phyloP scores from a whole-genome alignment of 2,329 filamentous ascomycete genomes.

The Botryotinia globosa region DNA sequence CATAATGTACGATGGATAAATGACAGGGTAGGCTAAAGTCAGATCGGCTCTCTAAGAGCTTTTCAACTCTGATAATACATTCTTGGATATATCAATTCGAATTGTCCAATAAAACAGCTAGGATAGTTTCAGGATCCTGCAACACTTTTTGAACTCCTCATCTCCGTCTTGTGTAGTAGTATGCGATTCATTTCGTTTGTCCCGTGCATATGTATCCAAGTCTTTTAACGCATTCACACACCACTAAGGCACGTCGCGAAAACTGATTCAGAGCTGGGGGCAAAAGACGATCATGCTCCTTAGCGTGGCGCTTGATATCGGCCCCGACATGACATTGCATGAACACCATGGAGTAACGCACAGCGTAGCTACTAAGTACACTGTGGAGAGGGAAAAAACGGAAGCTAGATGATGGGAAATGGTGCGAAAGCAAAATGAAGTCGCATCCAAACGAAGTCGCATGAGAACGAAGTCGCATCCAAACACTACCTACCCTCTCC shows the following conservation, averaged over 20 bases:
- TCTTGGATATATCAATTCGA: background rate
- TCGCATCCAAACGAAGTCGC: background rate
- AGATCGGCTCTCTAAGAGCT: background rate
- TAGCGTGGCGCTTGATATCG: background rate
- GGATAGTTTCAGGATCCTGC: background rate
- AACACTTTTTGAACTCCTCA: background rate
- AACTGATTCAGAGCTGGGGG: background rate
- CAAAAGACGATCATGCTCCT: slow-evolving; percentile 2
- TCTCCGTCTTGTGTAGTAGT: background rate
- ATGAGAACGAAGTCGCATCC: background rate
- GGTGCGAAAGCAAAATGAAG: background rate
- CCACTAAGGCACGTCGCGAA: background rate
- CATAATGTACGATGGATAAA: background rate
- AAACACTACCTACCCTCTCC: background rate
- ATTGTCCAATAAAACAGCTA: background rate
- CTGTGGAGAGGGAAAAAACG: background rate
- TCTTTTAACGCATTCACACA: background rate
- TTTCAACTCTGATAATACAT: background rate
- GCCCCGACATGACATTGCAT: background rate
- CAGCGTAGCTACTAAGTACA: background rate
- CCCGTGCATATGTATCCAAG: background rate
- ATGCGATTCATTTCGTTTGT: background rate
- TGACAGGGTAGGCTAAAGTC: background rate
- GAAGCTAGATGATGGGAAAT: background rate
- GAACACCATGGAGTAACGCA: background rate